Evolutionary conservation across 2,329 filamentous ascomycete genomes (phyloP).

Genomic region (Thelonectria discophora): DNA sequence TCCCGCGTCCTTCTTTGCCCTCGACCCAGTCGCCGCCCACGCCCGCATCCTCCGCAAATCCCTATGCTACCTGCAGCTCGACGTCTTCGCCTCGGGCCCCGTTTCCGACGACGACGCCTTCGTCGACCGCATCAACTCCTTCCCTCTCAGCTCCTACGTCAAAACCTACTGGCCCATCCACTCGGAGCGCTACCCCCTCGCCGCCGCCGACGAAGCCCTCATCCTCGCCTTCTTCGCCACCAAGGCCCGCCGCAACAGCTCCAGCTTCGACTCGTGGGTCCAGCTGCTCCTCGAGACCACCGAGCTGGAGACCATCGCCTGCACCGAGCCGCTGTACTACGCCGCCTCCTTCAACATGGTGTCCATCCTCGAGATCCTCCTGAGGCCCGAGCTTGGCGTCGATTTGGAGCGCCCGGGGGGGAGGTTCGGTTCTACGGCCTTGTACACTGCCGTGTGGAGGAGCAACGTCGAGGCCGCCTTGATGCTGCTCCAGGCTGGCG

Average conservation of each 20-base stretch:
- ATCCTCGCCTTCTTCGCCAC: constrained; percentile 37
- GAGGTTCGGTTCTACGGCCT: constrained; percentile 33
- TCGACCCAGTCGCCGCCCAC: constrained; percentile 26
- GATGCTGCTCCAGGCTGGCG: constrained; percentile 39
- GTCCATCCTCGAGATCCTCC: constrained; percentile 31
- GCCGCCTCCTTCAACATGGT: constrained; percentile 41
- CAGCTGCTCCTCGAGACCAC: constrained; percentile 30
- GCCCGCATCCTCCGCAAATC: constrained; percentile 38
- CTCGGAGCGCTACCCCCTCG: constrained; percentile 26
- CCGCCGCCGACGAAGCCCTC: constrained; percentile 25
- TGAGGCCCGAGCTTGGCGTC: constrained; percentile 28
- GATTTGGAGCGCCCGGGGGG: constrained; percentile 34
- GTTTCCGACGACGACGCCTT: constrained; percentile 3
- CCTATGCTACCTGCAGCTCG: constrained; percentile 33
- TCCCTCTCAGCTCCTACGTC: constrained; percentile 32
- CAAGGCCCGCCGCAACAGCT: constrained; percentile 27
- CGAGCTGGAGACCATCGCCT: constrained; percentile 18
- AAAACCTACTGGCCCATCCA: constrained; percentile 36
- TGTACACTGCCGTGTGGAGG: constrained; percentile 36
- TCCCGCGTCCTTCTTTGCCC: constrained; percentile 31
- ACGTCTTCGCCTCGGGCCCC: constrained; percentile 30
- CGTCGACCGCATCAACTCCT: constrained; percentile 5
- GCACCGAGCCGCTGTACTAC: constrained; percentile 38
- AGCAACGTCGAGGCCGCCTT: constrained; percentile 31
- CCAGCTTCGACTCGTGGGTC: constrained; percentile 39